phyloP scores from a whole-genome alignment of 129 eudicot genomes.

The Tagetes patula region DNA sequence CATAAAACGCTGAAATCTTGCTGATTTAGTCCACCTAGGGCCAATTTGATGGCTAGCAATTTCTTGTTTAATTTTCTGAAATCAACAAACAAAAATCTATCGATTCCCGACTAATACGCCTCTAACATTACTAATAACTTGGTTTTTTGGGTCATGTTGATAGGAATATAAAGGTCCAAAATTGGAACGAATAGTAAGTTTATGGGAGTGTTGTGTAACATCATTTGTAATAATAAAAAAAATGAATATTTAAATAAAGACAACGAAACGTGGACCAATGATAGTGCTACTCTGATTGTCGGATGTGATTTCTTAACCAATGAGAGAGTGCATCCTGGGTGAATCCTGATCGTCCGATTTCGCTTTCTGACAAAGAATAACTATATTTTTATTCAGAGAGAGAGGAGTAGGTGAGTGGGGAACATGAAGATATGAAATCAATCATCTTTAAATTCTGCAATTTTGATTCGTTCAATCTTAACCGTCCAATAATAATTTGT shows the following conservation, averaged over 20 bases:
- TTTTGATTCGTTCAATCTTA: conserved; percentile 24
- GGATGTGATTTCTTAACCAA: conserved; percentile 41
- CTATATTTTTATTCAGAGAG: background rate
- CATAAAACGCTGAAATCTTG: no score
- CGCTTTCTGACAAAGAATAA: conserved; percentile 27
- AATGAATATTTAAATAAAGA: conserved; percentile 7
- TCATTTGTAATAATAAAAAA: background rate
- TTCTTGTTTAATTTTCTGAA: no score
- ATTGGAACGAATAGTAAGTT: background rate
- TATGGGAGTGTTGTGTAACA: conserved; percentile 18
- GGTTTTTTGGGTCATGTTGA: background rate
- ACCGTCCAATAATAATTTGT: conserved; percentile 4
- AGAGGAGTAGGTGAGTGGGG: conserved; percentile 38
- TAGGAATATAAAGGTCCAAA: background rate
- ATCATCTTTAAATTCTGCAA: conserved; percentile 24
- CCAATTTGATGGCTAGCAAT: no score
- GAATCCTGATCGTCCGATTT: conserved; percentile 25
- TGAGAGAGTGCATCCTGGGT: conserved; percentile 27
- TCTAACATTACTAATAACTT: background rate
- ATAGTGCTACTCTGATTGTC: conserved; percentile 21
- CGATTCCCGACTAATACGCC: no score
- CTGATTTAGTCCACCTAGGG: no score
- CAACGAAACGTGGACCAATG: conserved; percentile 43
- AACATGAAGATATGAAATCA: conserved; percentile 39
- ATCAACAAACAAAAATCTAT: no score